Evolutionary conservation across 2,329 filamentous ascomycete species (phyloP), one percentile per base, ranked within the genome.

Genomic region (Alternaria sp.): DNA sequence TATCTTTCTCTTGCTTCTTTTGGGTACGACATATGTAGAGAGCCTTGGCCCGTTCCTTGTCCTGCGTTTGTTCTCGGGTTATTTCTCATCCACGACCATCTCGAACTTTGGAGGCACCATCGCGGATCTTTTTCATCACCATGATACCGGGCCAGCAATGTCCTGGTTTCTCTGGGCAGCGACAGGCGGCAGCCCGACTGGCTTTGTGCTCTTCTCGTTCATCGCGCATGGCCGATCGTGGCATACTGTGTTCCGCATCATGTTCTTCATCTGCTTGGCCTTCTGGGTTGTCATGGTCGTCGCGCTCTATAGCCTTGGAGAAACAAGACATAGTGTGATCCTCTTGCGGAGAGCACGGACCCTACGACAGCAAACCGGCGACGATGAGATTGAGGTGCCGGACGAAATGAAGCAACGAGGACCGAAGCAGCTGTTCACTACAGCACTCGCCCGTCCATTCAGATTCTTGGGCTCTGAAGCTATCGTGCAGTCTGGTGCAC

Each of bases 401-500:
- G 77, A 79, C 2, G 76, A 80, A 13, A 69, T 81, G 65, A 80
- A 81, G 61, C 80, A 81, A 47, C 73, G 76, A 40, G 74, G 77
- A 19, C 66, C 78, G 5, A 77, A 74, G 21, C 77, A 81, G 40
- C 68, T 85, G 4, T 82, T 85, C 57, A 71, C 75, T 3, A 77
- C 80, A 6, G 78, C 83, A 9, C 75, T 85, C 7, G 77, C 80
- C 21, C 73, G 84, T n/a, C 84, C 84, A 0, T 84, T 85, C 60
- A 74, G 81, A 1, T 85, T 85, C 54, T 66, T 85, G 4, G 78
- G 76, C 12, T 80, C 81, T 1, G 83, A 85, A 66, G 81, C 82
- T 36, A 85, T 85, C 46, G 81, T 84, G 28, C 78, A 83, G 15
- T 83, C 83, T 36, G 80, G 77, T n/a, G 83, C 83, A 3, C 67